These are phyloP conservation scores for Picea sitchensis DNA, from an alignment of 75 land plant species.

Conservation along the genomic window DNA sequence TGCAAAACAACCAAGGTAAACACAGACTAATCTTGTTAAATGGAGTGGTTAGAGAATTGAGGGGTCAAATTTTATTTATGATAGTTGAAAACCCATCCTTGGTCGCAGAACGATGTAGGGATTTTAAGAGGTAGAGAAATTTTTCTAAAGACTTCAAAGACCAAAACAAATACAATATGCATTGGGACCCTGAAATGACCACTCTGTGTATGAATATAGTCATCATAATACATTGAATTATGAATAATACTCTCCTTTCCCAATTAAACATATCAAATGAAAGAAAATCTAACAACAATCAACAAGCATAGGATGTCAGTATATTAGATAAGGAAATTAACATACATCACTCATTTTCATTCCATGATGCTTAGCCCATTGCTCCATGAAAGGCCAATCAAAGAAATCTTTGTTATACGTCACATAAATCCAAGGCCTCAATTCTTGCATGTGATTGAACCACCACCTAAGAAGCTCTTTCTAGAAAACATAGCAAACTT, in stretches of 20 bases:
- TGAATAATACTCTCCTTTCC: not conserved
- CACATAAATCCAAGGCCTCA: constrained; percentile 92
- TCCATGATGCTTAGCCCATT: constrained; percentile 78
- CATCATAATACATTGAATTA: not conserved
- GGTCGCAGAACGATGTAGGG: not conserved
- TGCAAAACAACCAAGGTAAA: not conserved
- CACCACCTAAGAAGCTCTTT: constrained; percentile 67
- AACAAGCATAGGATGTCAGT: not conserved
- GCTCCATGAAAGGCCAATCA: constrained; percentile 97
- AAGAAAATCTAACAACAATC: not conserved
- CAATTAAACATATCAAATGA: not conserved
- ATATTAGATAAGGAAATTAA: constrained; percentile 10
- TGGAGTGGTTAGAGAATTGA: not conserved
- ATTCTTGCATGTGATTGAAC: constrained; percentile 93
- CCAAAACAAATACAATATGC: not conserved
- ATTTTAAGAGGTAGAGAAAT: not conserved
- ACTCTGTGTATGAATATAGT: not conserved
- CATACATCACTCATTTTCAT: constrained; percentile 86
- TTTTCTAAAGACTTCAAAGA: not conserved
- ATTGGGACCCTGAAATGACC: not conserved
- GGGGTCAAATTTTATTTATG: not conserved
- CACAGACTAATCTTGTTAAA: not conserved
- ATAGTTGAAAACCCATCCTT: not conserved
- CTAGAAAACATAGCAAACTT: constrained; percentile 37
- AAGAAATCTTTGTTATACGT: constrained; percentile 97